Percentiles rank a stretch among this genome's conserved stretches.
These are phyloP conservation scores for Knufia petricola DNA, from an alignment of 2,329 filamentous ascomycete genomes.

Conservation along the genomic window DNA sequence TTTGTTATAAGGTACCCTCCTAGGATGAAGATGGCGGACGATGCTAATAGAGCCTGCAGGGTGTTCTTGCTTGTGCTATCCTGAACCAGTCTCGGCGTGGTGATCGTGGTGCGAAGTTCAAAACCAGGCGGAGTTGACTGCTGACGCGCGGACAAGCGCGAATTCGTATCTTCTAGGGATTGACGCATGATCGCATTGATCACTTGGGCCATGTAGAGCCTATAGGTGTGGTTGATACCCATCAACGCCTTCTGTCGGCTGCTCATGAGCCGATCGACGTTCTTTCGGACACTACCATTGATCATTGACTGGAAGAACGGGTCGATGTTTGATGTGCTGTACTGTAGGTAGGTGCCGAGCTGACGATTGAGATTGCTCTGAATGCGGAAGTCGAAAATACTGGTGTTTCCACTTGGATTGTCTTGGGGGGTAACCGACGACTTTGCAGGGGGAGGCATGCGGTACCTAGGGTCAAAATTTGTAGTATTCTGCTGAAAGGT, in stretches of 20 bases:
- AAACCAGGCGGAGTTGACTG: conserved; percentile 4
- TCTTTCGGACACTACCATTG: conserved; percentile 10
- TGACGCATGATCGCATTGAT: conserved; percentile 21
- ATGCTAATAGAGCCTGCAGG: conserved; percentile 20
- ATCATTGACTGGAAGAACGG: conserved; percentile 21
- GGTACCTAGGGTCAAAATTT: conserved; percentile 13
- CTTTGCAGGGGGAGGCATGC: conserved; percentile 10
- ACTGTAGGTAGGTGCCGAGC: conserved; percentile 14
- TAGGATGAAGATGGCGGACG: conserved; percentile 14
- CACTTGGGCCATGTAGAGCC: conserved; percentile 22
- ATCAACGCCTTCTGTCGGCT: neutral
- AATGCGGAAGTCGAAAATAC: conserved; percentile 22
- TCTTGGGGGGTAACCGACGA: conserved; percentile 10
- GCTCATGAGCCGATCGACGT: neutral
- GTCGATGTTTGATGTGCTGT: conserved; percentile 13
- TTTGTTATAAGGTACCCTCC: conserved; percentile 18
- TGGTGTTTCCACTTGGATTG: conserved; percentile 17
- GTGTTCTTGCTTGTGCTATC: conserved; percentile 18
- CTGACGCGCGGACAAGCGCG: conserved; percentile 7
- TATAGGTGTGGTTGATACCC: conserved; percentile 17
- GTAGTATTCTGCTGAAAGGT: conserved; percentile 17
- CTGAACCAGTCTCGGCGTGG: conserved; percentile 19
- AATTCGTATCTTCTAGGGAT: conserved; percentile 9
- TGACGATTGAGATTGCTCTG: conserved; percentile 21
- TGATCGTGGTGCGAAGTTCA: conserved; percentile 14